Base-by-base conservation (phyloP, 2,329 filamentous ascomycete genomes). In the Aspergillus sp. region DNA sequence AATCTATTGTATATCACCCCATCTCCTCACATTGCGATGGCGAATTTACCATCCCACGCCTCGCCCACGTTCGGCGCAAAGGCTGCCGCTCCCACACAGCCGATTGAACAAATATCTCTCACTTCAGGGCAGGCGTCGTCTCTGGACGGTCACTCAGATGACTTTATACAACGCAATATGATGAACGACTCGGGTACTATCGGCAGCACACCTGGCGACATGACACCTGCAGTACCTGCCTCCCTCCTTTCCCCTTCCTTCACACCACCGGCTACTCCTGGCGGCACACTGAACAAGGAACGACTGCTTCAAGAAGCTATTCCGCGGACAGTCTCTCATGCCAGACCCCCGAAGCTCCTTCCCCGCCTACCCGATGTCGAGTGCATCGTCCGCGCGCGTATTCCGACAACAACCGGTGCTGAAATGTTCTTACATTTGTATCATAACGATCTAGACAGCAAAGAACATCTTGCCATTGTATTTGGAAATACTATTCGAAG, bases 361-460 rank as follows among this genome's bases (percentile, higher is more conserved):
- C 82, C 89, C 64, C 84, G 81, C 13, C 80, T 98, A 1, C 95
- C 93, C 7, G 78, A 89, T 22, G 93, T 99, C n/a, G 87, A 91
- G 72, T 99, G 95, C 78, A 87, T 96, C 63, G 95, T 98, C 49
- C 89, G 95, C 64, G 95, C 95, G 17, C 88, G 95, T 54, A 99
- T 99, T 67, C 95, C 95, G 0, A 98, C 93, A 1, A 93, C 91
- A 2, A 86, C 84, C 0, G 93, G 93, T 3, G 90, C 92, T 11
- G 93, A 99, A 75, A 98, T 99, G 92, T 99, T 96, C 75, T 77
- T 99, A 51, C 93, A 99, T 71, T 81, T 98, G 0, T 99, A 99
- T 77, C 88, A 88, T 62, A 99, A 99, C 76, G 90, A 90, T 67
- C 86, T 91, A 6, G 95, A 99, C 74, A 90, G 88, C 64, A 99